A percentile compares a stretch with the other conserved stretches of the same genome.
Evolutionary conservation across 768 basidiomycete genomes (phyloP).

Genomic region (Asterophora parasitica): DNA sequence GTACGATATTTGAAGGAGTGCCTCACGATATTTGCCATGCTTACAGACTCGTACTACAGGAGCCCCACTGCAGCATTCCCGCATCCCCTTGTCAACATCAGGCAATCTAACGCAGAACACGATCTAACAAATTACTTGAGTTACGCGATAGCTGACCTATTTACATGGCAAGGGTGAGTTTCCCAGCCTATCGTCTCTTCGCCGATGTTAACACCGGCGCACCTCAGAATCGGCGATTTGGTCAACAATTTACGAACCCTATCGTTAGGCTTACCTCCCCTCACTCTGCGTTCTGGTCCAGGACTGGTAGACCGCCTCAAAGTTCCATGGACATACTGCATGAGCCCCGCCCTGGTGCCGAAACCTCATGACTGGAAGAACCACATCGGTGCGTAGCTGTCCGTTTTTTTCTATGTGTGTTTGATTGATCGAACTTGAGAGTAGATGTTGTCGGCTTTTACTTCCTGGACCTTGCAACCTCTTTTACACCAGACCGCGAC

Average conservation of each 20-base stretch:
- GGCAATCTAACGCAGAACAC: slow-evolving; percentile 45
- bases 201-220: not conserved
- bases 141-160: slow-evolving; percentile 53
- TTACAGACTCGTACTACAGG: slow-evolving; percentile 24
- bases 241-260: slow-evolving; percentile 52
- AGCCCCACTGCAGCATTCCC: slow-evolving; percentile 50
- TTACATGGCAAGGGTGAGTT: slow-evolving; percentile 56
- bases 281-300: slow-evolving; percentile 46
- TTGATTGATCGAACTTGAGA: not conserved
- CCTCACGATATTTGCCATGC: not conserved
- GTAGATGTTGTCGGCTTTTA: slow-evolving; percentile 63
- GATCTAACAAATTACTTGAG: slow-evolving; percentile 55
- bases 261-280: slow-evolving; percentile 43
- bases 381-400: slow-evolving; percentile 40
- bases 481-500: slow-evolving; percentile 44
- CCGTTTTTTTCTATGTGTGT: not conserved
- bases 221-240: slow-evolving; percentile 49
- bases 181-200: not conserved
- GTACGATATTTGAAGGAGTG: slow-evolving; percentile 21
- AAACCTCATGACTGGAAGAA: slow-evolving; percentile 62
- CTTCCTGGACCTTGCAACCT: slow-evolving; percentile 49
- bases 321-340: slow-evolving; percentile 61
- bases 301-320: slow-evolving; percentile 47
- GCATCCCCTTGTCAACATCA: slow-evolving; percentile 61
- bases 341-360: slow-evolving; percentile 52